Conservation (phyloP, 768 basidiomycete genomes). For the Nevesoporus exiguus region DNA sequence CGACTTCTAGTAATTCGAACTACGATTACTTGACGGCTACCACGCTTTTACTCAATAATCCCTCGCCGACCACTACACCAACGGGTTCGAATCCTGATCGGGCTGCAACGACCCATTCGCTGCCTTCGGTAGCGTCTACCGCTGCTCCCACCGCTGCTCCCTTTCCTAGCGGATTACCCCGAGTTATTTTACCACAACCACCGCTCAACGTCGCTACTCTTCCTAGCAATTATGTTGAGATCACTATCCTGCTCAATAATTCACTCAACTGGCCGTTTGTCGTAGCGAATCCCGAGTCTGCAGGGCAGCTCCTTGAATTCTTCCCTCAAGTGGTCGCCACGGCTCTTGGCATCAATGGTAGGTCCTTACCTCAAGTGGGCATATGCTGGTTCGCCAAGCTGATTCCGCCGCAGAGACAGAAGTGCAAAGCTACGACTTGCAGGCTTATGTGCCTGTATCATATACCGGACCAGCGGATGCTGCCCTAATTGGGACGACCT, state of each 20-base stretch:
- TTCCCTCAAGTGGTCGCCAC: constrained; percentile 50
- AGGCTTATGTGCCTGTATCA: constrained; percentile 61
- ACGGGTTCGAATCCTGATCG: constrained; percentile 41
- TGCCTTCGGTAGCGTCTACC: constrained; percentile 20
- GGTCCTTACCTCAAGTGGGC: constrained; percentile 17
- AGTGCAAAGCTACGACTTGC: constrained; percentile 55
- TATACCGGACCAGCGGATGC: constrained; percentile 51
- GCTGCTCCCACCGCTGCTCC: constrained; percentile 30
- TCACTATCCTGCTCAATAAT: constrained; percentile 63
- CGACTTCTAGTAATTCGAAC: constrained; percentile 20
- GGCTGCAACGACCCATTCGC: constrained; percentile 26
- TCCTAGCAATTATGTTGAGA: constrained; percentile 40
- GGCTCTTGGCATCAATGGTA: constrained; percentile 44
- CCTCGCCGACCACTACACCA: constrained; percentile 16
- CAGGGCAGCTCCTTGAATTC: constrained; percentile 76
- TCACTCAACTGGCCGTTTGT: constrained; percentile 71
- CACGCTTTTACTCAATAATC: constrained; percentile 32
- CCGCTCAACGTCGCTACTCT: constrained; percentile 28
- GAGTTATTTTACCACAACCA: constrained; percentile 49
- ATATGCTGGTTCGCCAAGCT: constrained; percentile 19
- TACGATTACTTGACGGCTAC: constrained; percentile 35
- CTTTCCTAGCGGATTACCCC: constrained; percentile 61
- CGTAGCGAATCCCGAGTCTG: constrained; percentile 49
- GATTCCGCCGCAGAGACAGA: constrained; percentile 32
- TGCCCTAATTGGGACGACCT: constrained; percentile 60